Evolutionary conservation across 2,329 filamentous ascomycete species (phyloP).

Genomic region (Cladophialophora chaetospira): DNA sequence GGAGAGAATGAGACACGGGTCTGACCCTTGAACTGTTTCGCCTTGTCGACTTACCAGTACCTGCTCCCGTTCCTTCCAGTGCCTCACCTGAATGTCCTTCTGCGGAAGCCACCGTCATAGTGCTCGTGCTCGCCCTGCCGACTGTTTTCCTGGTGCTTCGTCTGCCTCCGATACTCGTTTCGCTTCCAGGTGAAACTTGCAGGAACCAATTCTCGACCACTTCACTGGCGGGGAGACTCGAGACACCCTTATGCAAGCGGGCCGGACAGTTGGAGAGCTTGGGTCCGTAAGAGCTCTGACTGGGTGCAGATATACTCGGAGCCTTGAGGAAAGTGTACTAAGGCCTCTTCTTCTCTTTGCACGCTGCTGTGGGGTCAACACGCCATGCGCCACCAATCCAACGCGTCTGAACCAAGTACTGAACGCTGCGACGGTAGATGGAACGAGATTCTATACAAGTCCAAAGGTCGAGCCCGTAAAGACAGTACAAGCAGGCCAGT

Average conservation of each 20-base stretch:
- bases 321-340: background rate
- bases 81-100: conserved; percentile 7
- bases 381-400: background rate
- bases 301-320: background rate
- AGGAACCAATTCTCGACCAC: too few relatives aligned
- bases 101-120: conserved; percentile 9
- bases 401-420: background rate
- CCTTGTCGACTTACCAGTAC: conserved; percentile 16
- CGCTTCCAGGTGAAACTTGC: too few relatives aligned
- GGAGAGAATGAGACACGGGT: conserved; percentile 1
- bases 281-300: background rate
- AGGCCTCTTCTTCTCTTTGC: background rate
- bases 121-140: background rate
- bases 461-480: conserved; percentile 1
- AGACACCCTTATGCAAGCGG: too few relatives aligned
- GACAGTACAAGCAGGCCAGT: conserved; percentile 10
- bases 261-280: too few relatives aligned
- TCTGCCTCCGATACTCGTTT: too few relatives aligned
- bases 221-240: too few relatives aligned
- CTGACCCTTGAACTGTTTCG: background rate
- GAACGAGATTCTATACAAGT: background rate
- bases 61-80: conserved; percentile 4
- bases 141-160: too few relatives aligned
- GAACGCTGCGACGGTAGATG: background rate
- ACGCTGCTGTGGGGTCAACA: background rate